phyloP scores from a whole-genome alignment of 768 basidiomycete genomes.

The Hygrocybe punicea region DNA sequence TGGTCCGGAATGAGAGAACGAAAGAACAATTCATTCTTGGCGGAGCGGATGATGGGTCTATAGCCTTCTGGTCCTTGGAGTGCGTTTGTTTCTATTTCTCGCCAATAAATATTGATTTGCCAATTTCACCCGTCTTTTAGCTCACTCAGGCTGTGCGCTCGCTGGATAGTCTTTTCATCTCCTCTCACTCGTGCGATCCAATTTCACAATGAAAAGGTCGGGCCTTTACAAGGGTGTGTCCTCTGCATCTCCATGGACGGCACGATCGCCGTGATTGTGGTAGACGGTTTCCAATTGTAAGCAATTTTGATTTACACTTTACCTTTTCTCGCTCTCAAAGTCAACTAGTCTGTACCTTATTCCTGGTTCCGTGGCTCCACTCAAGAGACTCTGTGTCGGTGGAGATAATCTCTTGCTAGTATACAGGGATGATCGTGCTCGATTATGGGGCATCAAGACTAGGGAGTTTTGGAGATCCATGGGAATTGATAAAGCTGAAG shows the following conservation, averaged over 20 bases:
- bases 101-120: not conserved
- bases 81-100: conserved; percentile 30
- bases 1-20: conserved; percentile 55
- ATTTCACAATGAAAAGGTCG: conserved; percentile 48
- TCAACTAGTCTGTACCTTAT: conserved; percentile 65
- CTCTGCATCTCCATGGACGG: conserved; percentile 76
- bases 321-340: not conserved
- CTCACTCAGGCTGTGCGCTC: conserved; percentile 59
- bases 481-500: conserved; percentile 69
- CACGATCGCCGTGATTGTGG: conserved; percentile 73
- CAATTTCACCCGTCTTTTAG: conserved; percentile 34
- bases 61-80: conserved; percentile 70
- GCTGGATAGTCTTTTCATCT: conserved; percentile 70
- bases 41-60: conserved; percentile 74
- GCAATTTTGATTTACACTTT: conserved; percentile 25
- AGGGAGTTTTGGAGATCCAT: conserved; percentile 85
- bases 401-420: conserved; percentile 69
- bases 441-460: conserved; percentile 84
- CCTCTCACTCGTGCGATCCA: conserved; percentile 60
- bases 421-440: conserved; percentile 71
- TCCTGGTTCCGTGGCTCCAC: conserved; percentile 72
- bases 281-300: conserved; percentile 77
- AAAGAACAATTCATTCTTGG: conserved; percentile 65
- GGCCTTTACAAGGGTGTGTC: conserved; percentile 61
- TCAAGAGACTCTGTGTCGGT: conserved; percentile 60